Evolutionary conservation across 108 stramenopile genomes (phyloP).

Genomic region (Fragilariopsis cylindrus): DNA sequence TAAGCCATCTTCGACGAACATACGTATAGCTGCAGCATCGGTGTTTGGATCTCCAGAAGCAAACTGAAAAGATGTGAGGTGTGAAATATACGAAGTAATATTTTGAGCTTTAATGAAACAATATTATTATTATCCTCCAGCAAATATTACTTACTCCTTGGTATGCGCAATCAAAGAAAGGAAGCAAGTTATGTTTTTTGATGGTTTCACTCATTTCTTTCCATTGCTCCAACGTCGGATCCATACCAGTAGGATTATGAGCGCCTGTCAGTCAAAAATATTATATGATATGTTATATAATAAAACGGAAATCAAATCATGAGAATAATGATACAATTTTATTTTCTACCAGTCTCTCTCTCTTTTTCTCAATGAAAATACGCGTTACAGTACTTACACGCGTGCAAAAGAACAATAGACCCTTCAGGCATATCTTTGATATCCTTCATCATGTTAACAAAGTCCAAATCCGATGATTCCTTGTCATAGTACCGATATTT

Average conservation of each 20-base stretch:
- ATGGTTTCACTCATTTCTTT: conserved; percentile 81
- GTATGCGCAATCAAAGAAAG: conserved; percentile 96
- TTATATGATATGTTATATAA: too few relatives aligned
- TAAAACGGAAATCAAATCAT: too few relatives aligned
- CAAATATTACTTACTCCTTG: conserved; percentile 45
- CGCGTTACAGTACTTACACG: conserved; percentile 55
- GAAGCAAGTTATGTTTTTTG: conserved; percentile 77
- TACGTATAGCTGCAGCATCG: conserved; percentile 93
- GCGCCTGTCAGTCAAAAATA: conserved; percentile 38
- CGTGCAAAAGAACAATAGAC: conserved; percentile 92
- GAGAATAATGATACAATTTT: not conserved
- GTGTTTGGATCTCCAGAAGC: conserved; percentile 93
- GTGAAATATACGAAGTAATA: conserved; percentile 38
- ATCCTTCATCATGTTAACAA: conserved; percentile 87
- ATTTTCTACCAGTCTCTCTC: not conserved
- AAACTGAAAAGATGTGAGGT: conserved; percentile 86
- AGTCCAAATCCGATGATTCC: conserved; percentile 80
- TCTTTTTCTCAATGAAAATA: not conserved
- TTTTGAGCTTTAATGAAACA: conserved; percentile 27
- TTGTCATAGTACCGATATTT: conserved; percentile 93
- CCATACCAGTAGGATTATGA: conserved; percentile 98
- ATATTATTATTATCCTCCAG: conserved; percentile 90
- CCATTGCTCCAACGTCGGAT: conserved; percentile 98
- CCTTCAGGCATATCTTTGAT: conserved; percentile 84
- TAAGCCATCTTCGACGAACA: conserved; percentile 98